Conservation (phyloP, 176 grass and related monocot genomes). For the Eragrostis curvula region DNA sequence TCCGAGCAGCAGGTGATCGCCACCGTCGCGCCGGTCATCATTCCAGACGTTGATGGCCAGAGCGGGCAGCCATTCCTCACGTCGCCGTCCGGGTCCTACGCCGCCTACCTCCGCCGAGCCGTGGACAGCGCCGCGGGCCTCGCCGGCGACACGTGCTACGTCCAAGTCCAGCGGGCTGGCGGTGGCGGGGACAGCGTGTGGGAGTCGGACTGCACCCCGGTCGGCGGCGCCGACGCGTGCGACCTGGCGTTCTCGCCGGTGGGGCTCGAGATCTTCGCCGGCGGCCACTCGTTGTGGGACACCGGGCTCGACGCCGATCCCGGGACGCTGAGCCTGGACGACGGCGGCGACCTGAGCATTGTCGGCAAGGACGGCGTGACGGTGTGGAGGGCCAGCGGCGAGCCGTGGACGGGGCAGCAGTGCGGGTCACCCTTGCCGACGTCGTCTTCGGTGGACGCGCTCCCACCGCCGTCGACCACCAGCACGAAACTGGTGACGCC, state of each 20-base stretch:
- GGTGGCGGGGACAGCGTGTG: constrained; percentile 32
- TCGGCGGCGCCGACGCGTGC: constrained; percentile 48
- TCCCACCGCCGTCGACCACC: neutral
- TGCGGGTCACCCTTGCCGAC: constrained; percentile 41
- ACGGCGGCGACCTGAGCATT: constrained; percentile 53
- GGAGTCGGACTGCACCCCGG: constrained; percentile 59
- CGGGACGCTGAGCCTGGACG: constrained; percentile 44
- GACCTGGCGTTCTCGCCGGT: constrained; percentile 52
- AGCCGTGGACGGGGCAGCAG: constrained; percentile 48
- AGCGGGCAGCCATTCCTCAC: constrained; percentile 46
- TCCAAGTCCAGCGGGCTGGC: constrained; percentile 39
- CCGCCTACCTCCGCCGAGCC: constrained; percentile 52
- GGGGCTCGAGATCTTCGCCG: constrained; percentile 65
- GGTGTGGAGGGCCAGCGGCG: constrained; percentile 50
- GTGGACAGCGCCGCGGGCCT: constrained; percentile 1
- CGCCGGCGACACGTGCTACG: constrained; percentile 48
- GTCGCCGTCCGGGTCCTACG: constrained; percentile 48
- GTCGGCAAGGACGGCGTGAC: constrained; percentile 41
- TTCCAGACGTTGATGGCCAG: constrained; percentile 40
- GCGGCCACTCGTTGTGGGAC: constrained; percentile 58
- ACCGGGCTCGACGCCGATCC: constrained; percentile 47
- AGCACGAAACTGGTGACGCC: constrained; percentile 36
- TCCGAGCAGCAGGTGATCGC: constrained; percentile 55
- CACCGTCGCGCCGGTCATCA: constrained; percentile 22
- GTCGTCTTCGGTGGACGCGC: neutral